Conservation (phyloP, 441 rosid species). For the Flueggea neowawraea region DNA sequence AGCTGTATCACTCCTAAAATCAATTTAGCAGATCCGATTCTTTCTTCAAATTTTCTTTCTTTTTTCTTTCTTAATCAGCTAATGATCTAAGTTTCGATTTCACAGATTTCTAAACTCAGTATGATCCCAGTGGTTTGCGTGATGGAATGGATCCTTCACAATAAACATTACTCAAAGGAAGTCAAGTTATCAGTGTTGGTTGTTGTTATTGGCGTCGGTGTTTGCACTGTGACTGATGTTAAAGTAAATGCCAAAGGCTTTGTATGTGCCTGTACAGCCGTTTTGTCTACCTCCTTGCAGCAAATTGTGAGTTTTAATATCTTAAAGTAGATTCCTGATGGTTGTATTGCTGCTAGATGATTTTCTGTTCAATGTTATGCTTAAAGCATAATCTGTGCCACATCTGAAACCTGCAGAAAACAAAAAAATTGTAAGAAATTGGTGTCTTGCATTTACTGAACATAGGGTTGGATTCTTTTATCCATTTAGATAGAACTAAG, state of each 20-base stretch:
- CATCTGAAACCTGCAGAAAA: too few species aligned
- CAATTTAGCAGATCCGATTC: too few species aligned
- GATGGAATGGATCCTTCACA: conserved; percentile 93
- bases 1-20: too few species aligned
- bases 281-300: conserved; percentile 81
- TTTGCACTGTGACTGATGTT: conserved; percentile 96
- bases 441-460: too few species aligned
- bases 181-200: conserved; percentile 82
- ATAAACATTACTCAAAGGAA: conserved; percentile 73
- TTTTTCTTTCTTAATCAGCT: background rate
- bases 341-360: too few species aligned
- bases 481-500: too few species aligned
- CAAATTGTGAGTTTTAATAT: conserved; percentile 72
- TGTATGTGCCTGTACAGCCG: conserved; percentile 75
- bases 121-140: conserved; percentile 72
- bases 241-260: conserved; percentile 93
- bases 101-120: conserved; percentile 75
- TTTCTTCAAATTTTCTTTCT: background rate
- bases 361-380: too few species aligned
- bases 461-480: too few species aligned
- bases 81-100: background rate
- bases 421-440: too few species aligned
- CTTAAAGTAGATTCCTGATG: too few species aligned
- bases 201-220: conserved; percentile 91
- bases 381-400: too few species aligned